Evolutionary conservation across 352 stramenopile genomes (phyloP), one percentile per base, ranked within the genome.

Genomic region (Hyphochytrium catenoides): DNA sequence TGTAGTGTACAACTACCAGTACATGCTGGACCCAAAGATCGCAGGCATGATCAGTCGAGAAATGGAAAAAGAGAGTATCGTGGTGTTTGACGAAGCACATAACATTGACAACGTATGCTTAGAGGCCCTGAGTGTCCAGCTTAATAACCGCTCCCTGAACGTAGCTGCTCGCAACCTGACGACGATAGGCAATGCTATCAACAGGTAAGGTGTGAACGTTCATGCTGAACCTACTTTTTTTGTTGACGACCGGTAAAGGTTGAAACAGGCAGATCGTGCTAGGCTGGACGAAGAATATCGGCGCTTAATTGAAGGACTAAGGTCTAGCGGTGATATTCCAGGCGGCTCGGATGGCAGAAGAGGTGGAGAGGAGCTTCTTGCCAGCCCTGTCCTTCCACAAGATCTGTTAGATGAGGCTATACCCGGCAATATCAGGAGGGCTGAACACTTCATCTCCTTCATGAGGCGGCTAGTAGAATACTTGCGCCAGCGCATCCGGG

Each of bases 101-200:
- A 99, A 98, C 56, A 97, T 98, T 45, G 90, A 98, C 51, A 95
- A 91, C 66, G 85, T 99, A 12, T 98, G 91, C 46, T 97, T 97
- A 43, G 91, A 98, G 70, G 88, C 90, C 26, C 52, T 98, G 2
- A 93, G 67, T 32, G 88, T 98, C 0, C 85, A 87, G 9, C 69
- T 98, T 23, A 84, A 97, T 44, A 68, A 78, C 12, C 57, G 82
- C 18, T 53, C 62, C 23, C 54, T 97, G 14, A 81, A 95, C 28
- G 61, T 81, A 45, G 85, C 88, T 7, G 91, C 78, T 8, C 56
- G 77, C 27, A 92, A 87, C 26, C 52, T 95, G 31, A 68, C 57
- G 12, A 63, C 60, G 17, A 50, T 82, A 35, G 76, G 61, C 58
- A 31, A 40, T 58, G 12, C 41, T 55, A 14, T 29, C 4, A 26